Base-by-base conservation (phyloP, 495 filamentous ascomycete genomes). In the Talaromyces ruber region DNA sequence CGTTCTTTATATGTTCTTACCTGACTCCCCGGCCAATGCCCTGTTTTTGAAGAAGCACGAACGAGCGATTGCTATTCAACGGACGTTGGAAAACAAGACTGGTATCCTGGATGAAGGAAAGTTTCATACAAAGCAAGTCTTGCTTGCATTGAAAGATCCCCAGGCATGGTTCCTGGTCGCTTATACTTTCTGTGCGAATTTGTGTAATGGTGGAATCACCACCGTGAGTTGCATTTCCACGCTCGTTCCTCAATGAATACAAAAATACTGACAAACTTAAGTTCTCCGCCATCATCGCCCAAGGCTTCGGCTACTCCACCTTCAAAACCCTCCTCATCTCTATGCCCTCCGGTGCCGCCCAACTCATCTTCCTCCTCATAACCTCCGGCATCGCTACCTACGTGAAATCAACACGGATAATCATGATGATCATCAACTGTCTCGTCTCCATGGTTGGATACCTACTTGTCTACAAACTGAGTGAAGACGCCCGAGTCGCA, bases 31-130 rank as follows among this genome's bases (percentile, higher is more conserved):
- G 0, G 66, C 75, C 28, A 79, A 70, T 32, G 76, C 81, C 8
- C 69, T 71, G 18, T 80, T 79, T 65, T 71, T 82, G 16, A 75
- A 67, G 28, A 70, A 76, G 16, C 69, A 75, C 6, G 79, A 84
- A 39, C 77, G 75, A 12, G 65, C 79, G 4, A 76, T 85, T 66
- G 81, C 81, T 1, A 66, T 86, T 11, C 80, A 86, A 67, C 74
- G 84, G 30, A 81, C 84, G 7, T 72, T 82, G 4, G 72, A 72
- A n/a, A 86, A 87, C 54, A 81, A 86, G 64, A 83, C 82, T 11
- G 74, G 75, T 37, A 82, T 85, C 16, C 72, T 85, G 29, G 82
- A 84, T 32, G 81, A 78, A 14, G 84, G 84, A 22, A 72, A 75
- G 14, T 87, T 85, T 65, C 80, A 79, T 60, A 82, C 73, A 74